These are phyloP conservation scores for Serendipita sp. DNA, from an alignment of 768 basidiomycete species.

Conservation along the genomic window DNA sequence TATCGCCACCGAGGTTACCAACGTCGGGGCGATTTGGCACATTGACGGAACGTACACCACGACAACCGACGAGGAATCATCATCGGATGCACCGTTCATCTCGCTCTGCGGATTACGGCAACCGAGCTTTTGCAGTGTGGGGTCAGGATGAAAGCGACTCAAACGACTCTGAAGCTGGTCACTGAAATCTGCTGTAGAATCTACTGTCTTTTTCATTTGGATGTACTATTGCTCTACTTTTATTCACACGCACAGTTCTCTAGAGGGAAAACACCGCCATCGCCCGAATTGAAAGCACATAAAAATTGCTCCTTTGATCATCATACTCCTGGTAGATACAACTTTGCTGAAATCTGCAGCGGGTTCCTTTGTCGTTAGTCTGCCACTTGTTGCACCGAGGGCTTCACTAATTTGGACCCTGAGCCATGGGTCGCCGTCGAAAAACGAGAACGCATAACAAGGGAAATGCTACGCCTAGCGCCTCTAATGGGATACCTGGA, in stretches of 20 bases:
- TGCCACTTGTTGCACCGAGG: not conserved
- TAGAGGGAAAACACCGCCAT: too few species aligned
- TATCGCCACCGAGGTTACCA: not conserved
- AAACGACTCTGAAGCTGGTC: conserved; percentile 21
- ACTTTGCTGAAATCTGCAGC: not conserved
- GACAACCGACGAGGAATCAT: conserved; percentile 9
- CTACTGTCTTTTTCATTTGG: too few species aligned
- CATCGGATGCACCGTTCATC: conserved; percentile 7
- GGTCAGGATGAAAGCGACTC: conserved; percentile 83
- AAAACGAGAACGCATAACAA: conserved; percentile 77
- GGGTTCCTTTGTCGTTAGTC: not conserved
- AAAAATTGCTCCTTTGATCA: too few species aligned
- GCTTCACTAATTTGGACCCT: not conserved
- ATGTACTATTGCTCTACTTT: too few species aligned
- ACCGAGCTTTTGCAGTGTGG: conserved; percentile 66
- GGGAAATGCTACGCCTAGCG: conserved; percentile 24
- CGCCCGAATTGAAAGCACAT: too few species aligned
- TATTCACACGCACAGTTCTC: too few species aligned
- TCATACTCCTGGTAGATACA: not conserved
- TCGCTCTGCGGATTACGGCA: conserved; percentile 12
- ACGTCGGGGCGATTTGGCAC: not conserved
- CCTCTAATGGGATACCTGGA: conserved; percentile 23
- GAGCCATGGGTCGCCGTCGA: conserved; percentile 50
- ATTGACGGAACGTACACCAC: not conserved
- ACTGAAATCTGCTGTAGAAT: too few species aligned